Base-by-base conservation (phyloP, 257 asterid genomes). In the Prunella vulgaris region DNA sequence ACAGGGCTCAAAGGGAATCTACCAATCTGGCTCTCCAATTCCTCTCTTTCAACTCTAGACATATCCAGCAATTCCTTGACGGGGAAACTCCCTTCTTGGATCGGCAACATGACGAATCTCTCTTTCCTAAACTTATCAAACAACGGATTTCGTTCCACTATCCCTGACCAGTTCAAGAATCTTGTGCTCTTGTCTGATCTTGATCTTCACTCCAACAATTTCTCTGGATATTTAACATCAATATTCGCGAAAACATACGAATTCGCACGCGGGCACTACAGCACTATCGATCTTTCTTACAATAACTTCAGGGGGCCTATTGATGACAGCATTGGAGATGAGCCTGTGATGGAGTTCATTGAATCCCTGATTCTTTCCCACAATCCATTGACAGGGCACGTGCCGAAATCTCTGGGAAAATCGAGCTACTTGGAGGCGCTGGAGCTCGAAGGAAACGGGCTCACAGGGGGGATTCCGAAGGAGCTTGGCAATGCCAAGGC, bases 171-270 rank as follows among this genome's bases (percentile, higher is more conserved):
- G 1, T 76, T 88, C 76, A 79, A 21, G 71, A 86, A 90, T 25
- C 85, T 88, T 5, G 20, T 77, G 14, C 70, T 46, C 2, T 18
- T 88, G 3, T 48, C 69, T 56, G 92, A 82, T 48, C 68, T 90
- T 10, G 96, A 90, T 74, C 90, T 90, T 15, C 94, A 84, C 65
- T 81, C 89, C 46, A 90, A 90, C 75, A 77, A 40, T n/a, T 61
- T 88, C n/a, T 75, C 88, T 0, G 96, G 92, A 1, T 52, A 54
- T 60, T 7, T 84, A 60, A 44, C 70, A 10, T 44, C 71, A 17
- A 56, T 88, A 35, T 82, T 86, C 15, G 10, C 74, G 0, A 90
- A 88, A 64, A 64, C 25, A 2, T 75, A 76, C 18, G 71, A 64
- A 9, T 82, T 75, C 53, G 80, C 88, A 6, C 69, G 61, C 0